Percentiles rank a stretch among this genome's conserved stretches.
These are phyloP conservation scores for Echinochloa phyllopogon DNA, from an alignment of 176 grass and related monocot species.

Conservation along the genomic window DNA sequence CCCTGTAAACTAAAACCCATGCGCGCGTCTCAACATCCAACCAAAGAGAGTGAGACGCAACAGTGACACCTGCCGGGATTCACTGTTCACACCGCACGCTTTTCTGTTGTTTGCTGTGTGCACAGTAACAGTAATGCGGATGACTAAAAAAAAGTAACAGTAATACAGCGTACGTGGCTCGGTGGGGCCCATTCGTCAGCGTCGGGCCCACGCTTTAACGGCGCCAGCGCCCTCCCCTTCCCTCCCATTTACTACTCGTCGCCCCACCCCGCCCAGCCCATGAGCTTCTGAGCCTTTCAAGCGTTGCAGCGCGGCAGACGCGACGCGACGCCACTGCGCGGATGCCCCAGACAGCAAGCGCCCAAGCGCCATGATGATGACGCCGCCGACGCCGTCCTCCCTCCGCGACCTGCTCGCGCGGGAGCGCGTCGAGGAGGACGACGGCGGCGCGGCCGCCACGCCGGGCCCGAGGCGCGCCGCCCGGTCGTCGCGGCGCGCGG, in stretches of 20 bases:
- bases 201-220: not conserved
- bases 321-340: too few relatives aligned
- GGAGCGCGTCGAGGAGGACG: slow-evolving; percentile 43
- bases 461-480: not conserved
- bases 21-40: not conserved
- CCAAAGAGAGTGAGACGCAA: too few relatives aligned
- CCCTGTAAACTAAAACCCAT: not conserved
- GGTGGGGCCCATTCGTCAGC: not conserved
- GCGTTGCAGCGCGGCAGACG: too few relatives aligned
- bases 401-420: slow-evolving; percentile 73
- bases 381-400: slow-evolving; percentile 42
- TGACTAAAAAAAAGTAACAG: too few relatives aligned
- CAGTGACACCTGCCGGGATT: not conserved
- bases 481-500: not conserved
- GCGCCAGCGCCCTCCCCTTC: not conserved
- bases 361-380: slow-evolving; percentile 42
- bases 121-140: not conserved
- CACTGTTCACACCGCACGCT: slow-evolving; percentile 2
- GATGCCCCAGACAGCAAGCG: slow-evolving; percentile 32
- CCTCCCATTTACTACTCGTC: slow-evolving; percentile 28
- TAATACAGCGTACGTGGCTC: not conserved
- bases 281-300: not conserved
- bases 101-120: not conserved
- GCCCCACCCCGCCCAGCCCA: not conserved
- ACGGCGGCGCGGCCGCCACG: too few relatives aligned